Percentiles rank a stretch among this genome's conserved stretches.
Evolutionary conservation across 2,329 filamentous ascomycete species (phyloP).

Genomic region (Trichoderma hamatum): DNA sequence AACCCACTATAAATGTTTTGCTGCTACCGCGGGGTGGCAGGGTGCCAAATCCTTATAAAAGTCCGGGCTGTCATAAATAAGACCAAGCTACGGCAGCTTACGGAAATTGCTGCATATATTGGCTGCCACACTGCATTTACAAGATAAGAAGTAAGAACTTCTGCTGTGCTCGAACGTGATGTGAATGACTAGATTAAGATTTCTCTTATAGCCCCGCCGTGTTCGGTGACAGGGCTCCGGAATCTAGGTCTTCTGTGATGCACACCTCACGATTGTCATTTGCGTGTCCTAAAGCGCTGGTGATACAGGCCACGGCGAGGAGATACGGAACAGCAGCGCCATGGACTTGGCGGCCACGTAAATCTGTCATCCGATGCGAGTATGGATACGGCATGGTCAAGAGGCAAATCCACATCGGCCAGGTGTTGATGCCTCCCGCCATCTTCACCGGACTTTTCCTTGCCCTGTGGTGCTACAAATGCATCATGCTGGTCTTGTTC

Average conservation of each 20-base stretch:
- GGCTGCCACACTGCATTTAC: neutral
- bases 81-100: neutral
- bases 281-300: constrained; percentile 5
- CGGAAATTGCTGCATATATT: neutral
- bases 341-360: neutral
- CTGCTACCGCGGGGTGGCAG: constrained; percentile 21
- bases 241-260: constrained; percentile 11
- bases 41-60: constrained; percentile 4
- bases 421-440: constrained; percentile 63
- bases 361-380: neutral
- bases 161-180: neutral
- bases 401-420: constrained; percentile 38
- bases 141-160: neutral
- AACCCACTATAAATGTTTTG: constrained; percentile 14
- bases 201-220: neutral
- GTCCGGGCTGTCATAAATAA: neutral
- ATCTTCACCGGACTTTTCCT: constrained; percentile 68
- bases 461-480: constrained; percentile 67
- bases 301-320: neutral
- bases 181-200: neutral
- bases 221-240: constrained; percentile 17
- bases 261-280: neutral
- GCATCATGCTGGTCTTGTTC: constrained; percentile 73
- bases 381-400: constrained; percentile 9
- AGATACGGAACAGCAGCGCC: neutral